A percentile compares a stretch with the other conserved stretches of the same genome.
Evolutionary conservation across 352 stramenopile species (phyloP).

Genomic region (Porosira glacialis): DNA sequence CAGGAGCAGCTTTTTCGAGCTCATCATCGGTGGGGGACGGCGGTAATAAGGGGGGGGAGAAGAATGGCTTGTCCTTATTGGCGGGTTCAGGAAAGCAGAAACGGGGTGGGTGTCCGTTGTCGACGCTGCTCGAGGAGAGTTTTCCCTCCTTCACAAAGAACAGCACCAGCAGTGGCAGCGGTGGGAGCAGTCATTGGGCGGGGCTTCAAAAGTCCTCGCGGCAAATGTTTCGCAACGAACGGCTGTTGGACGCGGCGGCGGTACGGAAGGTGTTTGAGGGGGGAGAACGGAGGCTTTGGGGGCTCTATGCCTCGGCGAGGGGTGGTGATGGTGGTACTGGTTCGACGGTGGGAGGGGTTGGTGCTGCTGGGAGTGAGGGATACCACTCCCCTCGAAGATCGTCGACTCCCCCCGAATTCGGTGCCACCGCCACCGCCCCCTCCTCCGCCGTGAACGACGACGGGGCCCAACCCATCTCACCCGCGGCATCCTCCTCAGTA

Average conservation of each 20-base stretch:
- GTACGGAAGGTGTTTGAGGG: slow-evolving; percentile 40
- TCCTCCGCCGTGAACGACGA: slow-evolving; percentile 1
- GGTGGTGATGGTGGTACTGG: background rate
- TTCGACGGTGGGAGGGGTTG: background rate
- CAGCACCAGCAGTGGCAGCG: background rate
- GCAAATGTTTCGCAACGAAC: slow-evolving; percentile 31
- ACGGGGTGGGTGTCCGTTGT: slow-evolving; percentile 13
- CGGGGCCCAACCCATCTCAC: too few relatives aligned
- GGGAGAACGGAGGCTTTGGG: slow-evolving; percentile 25
- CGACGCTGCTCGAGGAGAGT: background rate
- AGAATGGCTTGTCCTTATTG: background rate
- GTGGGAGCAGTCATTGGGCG: slow-evolving; percentile 16
- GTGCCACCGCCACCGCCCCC: background rate
- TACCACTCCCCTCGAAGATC: slow-evolving; percentile 1
- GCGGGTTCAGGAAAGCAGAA: too few relatives aligned
- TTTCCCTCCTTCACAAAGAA: background rate
- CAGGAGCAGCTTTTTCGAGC: slow-evolving; percentile 9
- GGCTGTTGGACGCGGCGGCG: slow-evolving; percentile 32
- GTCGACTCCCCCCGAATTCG: background rate
- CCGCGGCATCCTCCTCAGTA: too few relatives aligned
- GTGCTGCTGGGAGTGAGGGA: background rate
- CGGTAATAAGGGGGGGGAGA: background rate
- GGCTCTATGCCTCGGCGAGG: slow-evolving; percentile 8
- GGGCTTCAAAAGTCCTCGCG: slow-evolving; percentile 33
- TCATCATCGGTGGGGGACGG: slow-evolving; percentile 2